Evolutionary conservation across 2,329 filamentous ascomycete genomes (phyloP), one percentile per base, ranked within the genome.

Genomic region (Massarina eburnea): DNA sequence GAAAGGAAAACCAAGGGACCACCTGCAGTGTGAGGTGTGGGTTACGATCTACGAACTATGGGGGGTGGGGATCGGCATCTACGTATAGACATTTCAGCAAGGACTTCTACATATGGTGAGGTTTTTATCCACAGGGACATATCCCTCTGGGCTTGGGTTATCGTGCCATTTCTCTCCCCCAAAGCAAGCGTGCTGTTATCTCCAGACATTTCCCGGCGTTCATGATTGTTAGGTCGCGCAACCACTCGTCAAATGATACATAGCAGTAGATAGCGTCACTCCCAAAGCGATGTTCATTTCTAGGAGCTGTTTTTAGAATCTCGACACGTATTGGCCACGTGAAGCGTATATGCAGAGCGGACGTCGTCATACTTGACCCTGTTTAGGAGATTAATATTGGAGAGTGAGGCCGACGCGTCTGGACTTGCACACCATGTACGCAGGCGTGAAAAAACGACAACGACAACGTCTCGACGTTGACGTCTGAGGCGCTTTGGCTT

Each of bases 171-270:
- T 14, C 22, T 32, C 21, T 3, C 21, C 24, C 22, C 38, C 37
- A 38, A 41, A 49, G 57, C 47, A 41, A 51, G 45, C 49, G 49
- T 49, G 21, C 41, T 45, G 8, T 36, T 18, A 21, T 27, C 24
- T 36, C 52, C 45, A 47, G 49, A 57, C 64, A 66, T 68, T 66
- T 63, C 50, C 43, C 41, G 64, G 64, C 63, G 64, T 66, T 56
- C 18, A 9, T 40, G 40, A 27, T 35, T 47, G 52, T 51, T 54
- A 50, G 47, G 43, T 50, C 39, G 47, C 48, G 33, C 21, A n/a
- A n/a, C n/a, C n/a, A n/a, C n/a, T n/a, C n/a, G n/a, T 43, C 26
- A 32, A 33, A 41, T 22, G 39, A 35, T 35, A 40, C 30, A 46
- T 30, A 34, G 37, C 20, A 39, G 36, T 39, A 37, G 34, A 21